Evolutionary conservation across 768 basidiomycete species (phyloP).

Genomic region (Pleurotus giganteus): DNA sequence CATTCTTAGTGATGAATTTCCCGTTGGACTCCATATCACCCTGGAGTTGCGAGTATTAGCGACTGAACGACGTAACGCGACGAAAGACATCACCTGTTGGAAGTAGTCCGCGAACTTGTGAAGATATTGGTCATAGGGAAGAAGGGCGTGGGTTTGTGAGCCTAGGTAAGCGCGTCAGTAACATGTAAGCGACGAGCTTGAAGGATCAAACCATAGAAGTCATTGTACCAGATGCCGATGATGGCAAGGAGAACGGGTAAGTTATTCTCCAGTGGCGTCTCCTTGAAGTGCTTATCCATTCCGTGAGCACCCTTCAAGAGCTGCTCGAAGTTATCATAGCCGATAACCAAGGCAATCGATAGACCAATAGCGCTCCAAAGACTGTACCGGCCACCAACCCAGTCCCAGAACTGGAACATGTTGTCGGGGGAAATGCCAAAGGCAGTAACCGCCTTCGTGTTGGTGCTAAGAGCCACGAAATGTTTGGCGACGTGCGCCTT

Average conservation of each 20-base stretch:
- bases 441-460: conserved; percentile 86
- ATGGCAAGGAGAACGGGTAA: conserved; percentile 89
- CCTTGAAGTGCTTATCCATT: conserved; percentile 97
- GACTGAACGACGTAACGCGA: neutral
- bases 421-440: conserved; percentile 91
- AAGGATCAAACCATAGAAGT: conserved; percentile 75
- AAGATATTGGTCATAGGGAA: conserved; percentile 98
- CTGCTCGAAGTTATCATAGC: conserved; percentile 91
- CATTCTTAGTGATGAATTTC: conserved; percentile 93
- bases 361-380: conserved; percentile 98
- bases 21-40: conserved; percentile 99
- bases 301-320: conserved; percentile 91
- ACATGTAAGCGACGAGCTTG: neutral
- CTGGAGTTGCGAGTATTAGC: no score
- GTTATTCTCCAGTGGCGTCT: conserved; percentile 84
- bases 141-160: conserved; percentile 89
- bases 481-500: conserved; percentile 95
- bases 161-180: conserved; percentile 37
- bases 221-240: conserved; percentile 97
- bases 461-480: conserved; percentile 97
- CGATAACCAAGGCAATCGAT: conserved; percentile 90
- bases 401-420: conserved; percentile 99
- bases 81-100: conserved; percentile 66
- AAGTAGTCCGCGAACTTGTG: conserved; percentile 99
- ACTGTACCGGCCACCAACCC: conserved; percentile 98